Base-by-base conservation (phyloP, 768 basidiomycete species). In the Fibroporia radiculosa region DNA sequence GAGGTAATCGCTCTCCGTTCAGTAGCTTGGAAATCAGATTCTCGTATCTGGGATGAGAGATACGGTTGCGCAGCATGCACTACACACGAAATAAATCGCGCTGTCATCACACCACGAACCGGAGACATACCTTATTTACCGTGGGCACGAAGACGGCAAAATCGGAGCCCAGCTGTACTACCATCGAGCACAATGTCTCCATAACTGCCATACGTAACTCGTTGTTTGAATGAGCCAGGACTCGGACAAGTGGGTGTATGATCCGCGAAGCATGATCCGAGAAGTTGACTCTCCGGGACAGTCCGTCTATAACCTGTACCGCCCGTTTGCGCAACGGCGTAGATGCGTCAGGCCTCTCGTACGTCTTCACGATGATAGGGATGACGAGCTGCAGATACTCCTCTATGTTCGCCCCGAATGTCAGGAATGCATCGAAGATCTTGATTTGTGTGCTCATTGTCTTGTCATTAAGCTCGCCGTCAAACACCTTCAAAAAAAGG, bases 121-220 rank as follows among this genome's bases (percentile, higher is more conserved):
- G 26, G 29, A 19, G 18, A 52, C 69, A 39, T 52, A 88, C 93
- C 75, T 98, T 97, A 63, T 91, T 91, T 52, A 99, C 88, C 53
- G 93, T 93, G 0, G 96, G 93, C 27, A 98, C 88, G 56, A 98
- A 99, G 34, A 99, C 91, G 3, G 96, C 93, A 54, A 93, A 99
- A 61, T 98, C 95, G 0, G 93, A 83, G 1, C 93, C 93, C 42
- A 99, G 78, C 57, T 99, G 96, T 28, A 91, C 73, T 29, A 97
- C 82, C 31, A 98, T 71, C 1, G 93, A 87, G 60, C 91, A 96
- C 1, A 99, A 67, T 0, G 93, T 89, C 48, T 97, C 93, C 81
- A 98, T 84, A 6, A 93, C 88, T 1, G 86, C 79, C 63, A 77
- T 76, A 18, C 89, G 74, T 37, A 98, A 68, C 47, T 97, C 93